phyloP scores from a whole-genome alignment of 169 alveolate species.

The Plasmodium cynomolgi region DNA sequence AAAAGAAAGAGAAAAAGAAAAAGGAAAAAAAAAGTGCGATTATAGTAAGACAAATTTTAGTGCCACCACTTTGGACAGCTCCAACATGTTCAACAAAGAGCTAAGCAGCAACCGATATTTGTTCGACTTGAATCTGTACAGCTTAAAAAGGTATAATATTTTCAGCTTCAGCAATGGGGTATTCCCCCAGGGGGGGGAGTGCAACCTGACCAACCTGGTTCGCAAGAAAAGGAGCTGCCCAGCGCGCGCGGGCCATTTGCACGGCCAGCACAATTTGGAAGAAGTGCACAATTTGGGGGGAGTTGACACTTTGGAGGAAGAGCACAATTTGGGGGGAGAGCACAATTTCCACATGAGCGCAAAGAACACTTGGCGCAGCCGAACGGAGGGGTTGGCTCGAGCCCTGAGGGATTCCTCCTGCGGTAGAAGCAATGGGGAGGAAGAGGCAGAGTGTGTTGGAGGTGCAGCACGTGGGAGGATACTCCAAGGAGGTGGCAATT shows the following conservation, averaged over 20 bases:
- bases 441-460: not conserved
- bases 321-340: not conserved
- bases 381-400: not conserved
- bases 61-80: not conserved
- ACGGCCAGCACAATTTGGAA: not conserved
- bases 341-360: not conserved
- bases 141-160: slow-evolving; percentile 23
- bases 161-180: slow-evolving; percentile 32
- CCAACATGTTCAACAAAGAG: slow-evolving; percentile 23
- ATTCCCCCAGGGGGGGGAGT: not conserved
- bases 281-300: not conserved
- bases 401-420: not conserved
- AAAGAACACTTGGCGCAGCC: not conserved
- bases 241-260: not conserved
- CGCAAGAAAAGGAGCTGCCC: not conserved
- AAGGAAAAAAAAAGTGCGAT: not conserved
- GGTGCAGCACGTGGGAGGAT: not conserved
- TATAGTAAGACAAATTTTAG: not conserved
- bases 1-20: not conserved
- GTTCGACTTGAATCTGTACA: slow-evolving; percentile 34
- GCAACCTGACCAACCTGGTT: not conserved
- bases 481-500: not conserved
- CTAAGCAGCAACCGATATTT: slow-evolving; percentile 37
- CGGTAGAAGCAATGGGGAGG: not conserved
- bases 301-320: no score